Conservation (phyloP, 352 stramenopile genomes). For the Phytopythium helicoides region DNA sequence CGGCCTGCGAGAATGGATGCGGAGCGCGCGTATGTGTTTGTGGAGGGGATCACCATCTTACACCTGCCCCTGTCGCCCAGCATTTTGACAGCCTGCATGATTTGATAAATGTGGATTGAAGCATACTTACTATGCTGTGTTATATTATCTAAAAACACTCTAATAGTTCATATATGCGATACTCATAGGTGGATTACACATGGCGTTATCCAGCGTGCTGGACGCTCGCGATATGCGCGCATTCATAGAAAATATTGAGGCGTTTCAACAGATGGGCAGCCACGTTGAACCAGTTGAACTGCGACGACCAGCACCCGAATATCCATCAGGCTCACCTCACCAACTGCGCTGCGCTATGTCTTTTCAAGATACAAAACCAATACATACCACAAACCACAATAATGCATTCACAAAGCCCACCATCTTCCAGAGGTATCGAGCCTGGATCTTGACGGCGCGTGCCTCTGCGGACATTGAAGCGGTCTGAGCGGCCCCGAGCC, state of each 20-base stretch:
- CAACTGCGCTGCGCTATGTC: background rate
- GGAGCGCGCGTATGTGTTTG: background rate
- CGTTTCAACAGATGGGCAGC: background rate
- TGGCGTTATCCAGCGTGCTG: too few species aligned
- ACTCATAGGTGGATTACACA: too few species aligned
- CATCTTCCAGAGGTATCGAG: too few species aligned
- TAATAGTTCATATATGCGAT: background rate
- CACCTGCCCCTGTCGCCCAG: too few species aligned
- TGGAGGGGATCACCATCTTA: background rate
- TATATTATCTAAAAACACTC: background rate
- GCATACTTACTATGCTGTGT: too few species aligned
- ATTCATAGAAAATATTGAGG: background rate
- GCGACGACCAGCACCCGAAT: conserved; percentile 2
- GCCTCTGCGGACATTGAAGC: conserved; percentile 8
- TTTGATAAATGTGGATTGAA: too few species aligned
- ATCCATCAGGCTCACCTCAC: too few species aligned
- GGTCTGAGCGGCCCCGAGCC: background rate
- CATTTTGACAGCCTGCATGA: too few species aligned
- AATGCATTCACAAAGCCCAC: background rate
- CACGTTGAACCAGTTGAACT: conserved; percentile 2
- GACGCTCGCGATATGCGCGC: background rate
- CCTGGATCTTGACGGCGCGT: too few species aligned
- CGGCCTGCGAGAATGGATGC: background rate
- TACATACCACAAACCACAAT: background rate
- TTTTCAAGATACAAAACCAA: background rate